Base-by-base conservation (phyloP, 768 basidiomycete species). In the Lentinula edodes region DNA sequence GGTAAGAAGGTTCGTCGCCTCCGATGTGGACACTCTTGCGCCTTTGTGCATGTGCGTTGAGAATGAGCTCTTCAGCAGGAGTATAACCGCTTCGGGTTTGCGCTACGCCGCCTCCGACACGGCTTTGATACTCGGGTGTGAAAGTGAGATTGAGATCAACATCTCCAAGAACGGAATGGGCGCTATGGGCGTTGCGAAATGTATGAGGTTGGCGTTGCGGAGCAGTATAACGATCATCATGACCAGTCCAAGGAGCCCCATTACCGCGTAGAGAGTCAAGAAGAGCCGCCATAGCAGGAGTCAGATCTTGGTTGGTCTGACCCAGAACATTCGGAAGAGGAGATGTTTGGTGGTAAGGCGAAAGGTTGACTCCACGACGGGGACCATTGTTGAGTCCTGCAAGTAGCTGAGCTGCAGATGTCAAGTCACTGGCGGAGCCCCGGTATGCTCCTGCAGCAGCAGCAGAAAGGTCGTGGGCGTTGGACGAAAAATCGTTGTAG, bases 31-130 rank as follows among this genome's bases (percentile, higher is more conserved):
- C 63, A 9, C 38, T 43, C n/a, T 65, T 63, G 23, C 52, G 48
- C 6, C 57, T n/a, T 45, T 66, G 65, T 56, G 58, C 54, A 75
- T 71, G 86, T 63, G 72, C 84, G 60, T 80, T 86, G 68, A 90
- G 80, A 54, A 90, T 83, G 63, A 83, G 80, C 70, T 87, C 83
- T 68, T 90, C 89, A 0, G 88, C 77, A 1, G 86, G 76, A 0
- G 89, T 90, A 64, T 85, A 90, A 1, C 88, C 88, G 1, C 81
- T 77, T 35, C 73, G 72, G 6, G 79, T 75, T 43, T 77, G 78
- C 42, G 67, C 60, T 51, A 63, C 61, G 39, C 62, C 54, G 39
- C 51, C 58, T 41, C 46, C 52, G 10, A n/a, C 18, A 0, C 36
- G 50, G 23, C 4, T 61, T 5, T 53, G 61, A 43, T 10, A 53